phyloP scores from a whole-genome alignment of 2,329 filamentous ascomycete species.

The Aspergillus quadricinctus region DNA sequence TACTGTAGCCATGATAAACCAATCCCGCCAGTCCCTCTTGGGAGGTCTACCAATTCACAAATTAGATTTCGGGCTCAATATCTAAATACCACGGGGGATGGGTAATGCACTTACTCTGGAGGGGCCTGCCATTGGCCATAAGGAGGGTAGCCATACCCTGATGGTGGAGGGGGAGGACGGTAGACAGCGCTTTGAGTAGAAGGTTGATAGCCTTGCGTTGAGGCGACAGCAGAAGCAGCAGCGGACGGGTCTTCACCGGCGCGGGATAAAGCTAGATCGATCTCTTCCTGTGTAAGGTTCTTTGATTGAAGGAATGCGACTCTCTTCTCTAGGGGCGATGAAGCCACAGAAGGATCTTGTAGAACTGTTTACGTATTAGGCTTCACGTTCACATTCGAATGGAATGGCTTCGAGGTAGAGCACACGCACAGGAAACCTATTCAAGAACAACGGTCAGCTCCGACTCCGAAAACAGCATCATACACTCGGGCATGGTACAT shows the following conservation, averaged over 20 bases:
- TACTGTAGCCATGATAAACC: slow-evolving; percentile 99
- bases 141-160: slow-evolving; percentile 48
- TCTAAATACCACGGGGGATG: background rate
- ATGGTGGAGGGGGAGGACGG: slow-evolving; percentile 39
- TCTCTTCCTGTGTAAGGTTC: slow-evolving; percentile 94
- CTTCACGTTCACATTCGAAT: background rate
- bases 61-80: slow-evolving; percentile 2
- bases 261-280: slow-evolving; percentile 76
- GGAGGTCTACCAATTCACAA: slow-evolving; percentile 47
- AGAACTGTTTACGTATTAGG: slow-evolving; percentile 59
- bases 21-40: slow-evolving; percentile 91
- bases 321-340: slow-evolving; percentile 86
- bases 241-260: slow-evolving; percentile 57
- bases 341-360: slow-evolving; percentile 86
- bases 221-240: slow-evolving; percentile 41
- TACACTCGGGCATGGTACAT: slow-evolving; percentile 33
- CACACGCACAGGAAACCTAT: slow-evolving; percentile 50
- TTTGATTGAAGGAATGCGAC: slow-evolving; percentile 93
- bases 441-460: slow-evolving; percentile 20
- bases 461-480: slow-evolving; percentile 22
- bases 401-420: slow-evolving; percentile 1
- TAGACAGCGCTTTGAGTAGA: slow-evolving; percentile 38
- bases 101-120: slow-evolving; percentile 45
- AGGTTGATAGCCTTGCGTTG: slow-evolving; percentile 45
- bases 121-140: slow-evolving; percentile 53